Percentiles rank a stretch among this genome's conserved stretches.
phyloP scores from a whole-genome alignment of 116 monocot genomes.

The Cymodocea nodosa region DNA sequence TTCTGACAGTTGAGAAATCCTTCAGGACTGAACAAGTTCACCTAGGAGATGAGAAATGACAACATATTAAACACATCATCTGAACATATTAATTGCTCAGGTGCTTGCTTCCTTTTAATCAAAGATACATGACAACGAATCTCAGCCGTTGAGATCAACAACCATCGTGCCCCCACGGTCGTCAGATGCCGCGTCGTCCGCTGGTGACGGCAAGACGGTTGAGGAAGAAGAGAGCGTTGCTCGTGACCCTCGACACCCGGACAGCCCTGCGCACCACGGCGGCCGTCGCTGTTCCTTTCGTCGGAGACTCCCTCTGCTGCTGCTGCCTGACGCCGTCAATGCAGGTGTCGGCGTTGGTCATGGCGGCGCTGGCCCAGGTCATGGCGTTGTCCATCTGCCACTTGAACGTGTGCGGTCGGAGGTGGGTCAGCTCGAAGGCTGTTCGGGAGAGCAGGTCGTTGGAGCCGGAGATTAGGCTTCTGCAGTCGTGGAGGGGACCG shows the following conservation, averaged over 20 bases:
- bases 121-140: too few relatives aligned
- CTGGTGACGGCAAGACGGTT: conserved; percentile 6
- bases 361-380: conserved; percentile 47
- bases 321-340: conserved; percentile 4
- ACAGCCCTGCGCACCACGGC: conserved; percentile 2
- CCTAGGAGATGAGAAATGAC: too few relatives aligned
- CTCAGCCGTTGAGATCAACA: too few relatives aligned
- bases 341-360: conserved; percentile 41
- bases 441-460: conserved; percentile 20
- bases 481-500: conserved; percentile 21
- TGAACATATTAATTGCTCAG: too few relatives aligned
- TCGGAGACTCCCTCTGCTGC: background rate
- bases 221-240: conserved; percentile 16
- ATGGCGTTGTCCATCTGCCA: conserved; percentile 28
- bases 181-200: too few relatives aligned
- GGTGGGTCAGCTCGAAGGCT: conserved; percentile 19
- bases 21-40: too few relatives aligned
- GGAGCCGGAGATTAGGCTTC: conserved; percentile 24
- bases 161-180: too few relatives aligned
- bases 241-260: conserved; percentile 8
- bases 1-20: too few relatives aligned
- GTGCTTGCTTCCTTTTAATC: too few relatives aligned
- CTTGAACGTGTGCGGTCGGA: conserved; percentile 9
- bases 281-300: background rate
- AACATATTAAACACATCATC: too few relatives aligned